Conservation (phyloP, 2,329 filamentous ascomycete species). For the Monosporascus cannonballus region DNA sequence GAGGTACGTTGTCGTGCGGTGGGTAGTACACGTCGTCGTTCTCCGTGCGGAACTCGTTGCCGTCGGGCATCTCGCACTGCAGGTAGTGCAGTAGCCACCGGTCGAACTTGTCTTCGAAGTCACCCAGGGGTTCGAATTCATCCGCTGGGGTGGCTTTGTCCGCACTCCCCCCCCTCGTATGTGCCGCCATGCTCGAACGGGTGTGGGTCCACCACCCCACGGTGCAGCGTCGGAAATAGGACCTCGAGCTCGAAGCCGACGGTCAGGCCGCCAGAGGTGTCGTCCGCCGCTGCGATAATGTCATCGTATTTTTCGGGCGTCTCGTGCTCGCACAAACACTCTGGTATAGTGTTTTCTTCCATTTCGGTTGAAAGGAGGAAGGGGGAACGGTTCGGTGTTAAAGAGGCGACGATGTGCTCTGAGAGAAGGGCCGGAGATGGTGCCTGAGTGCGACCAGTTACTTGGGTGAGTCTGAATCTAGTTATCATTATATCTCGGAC, state of each 20-base stretch:
- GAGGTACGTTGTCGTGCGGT: conserved; percentile 9
- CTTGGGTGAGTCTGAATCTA: too few relatives aligned
- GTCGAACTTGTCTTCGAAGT: neutral
- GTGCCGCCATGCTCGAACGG: conserved; percentile 1
- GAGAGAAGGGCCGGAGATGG: too few relatives aligned
- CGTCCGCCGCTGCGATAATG: conserved; percentile 13
- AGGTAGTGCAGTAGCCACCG: conserved; percentile 1
- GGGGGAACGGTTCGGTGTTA: too few relatives aligned
- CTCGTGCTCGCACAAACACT: neutral
- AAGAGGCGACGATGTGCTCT: too few relatives aligned
- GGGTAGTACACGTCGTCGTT: conserved; percentile 9
- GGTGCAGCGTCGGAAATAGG: conserved; percentile 8
- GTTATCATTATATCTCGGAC: too few relatives aligned
- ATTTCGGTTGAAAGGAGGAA: neutral
- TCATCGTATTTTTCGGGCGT: conserved; percentile 8
- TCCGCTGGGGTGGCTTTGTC: neutral
- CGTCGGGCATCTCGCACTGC: neutral
- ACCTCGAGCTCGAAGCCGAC: conserved; percentile 23
- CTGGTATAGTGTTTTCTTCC: neutral
- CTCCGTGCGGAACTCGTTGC: conserved; percentile 5
- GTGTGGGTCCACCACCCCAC: conserved; percentile 3
- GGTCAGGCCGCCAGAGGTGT: conserved; percentile 12
- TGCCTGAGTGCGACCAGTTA: too few relatives aligned
- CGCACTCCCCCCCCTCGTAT: neutral
- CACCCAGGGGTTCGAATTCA: neutral